Conservation (phyloP, 1,284 basidiomycete species). For the Ganoderma multipileum region DNA sequence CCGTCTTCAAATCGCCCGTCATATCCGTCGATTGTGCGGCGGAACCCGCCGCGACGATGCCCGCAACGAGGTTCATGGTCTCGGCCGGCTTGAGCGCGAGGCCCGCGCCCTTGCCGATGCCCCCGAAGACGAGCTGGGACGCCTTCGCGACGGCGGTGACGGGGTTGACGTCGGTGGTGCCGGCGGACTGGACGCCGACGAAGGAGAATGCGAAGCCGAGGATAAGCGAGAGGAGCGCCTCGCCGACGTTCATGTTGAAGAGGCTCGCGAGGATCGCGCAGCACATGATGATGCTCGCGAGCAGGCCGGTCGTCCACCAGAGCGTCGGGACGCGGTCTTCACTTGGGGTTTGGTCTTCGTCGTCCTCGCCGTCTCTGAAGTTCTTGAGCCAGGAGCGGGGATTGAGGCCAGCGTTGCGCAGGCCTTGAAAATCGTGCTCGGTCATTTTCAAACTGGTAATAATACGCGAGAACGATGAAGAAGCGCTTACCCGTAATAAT, state of each 20-base stretch:
- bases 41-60: slow-evolving; percentile 64
- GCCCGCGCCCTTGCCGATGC: slow-evolving; percentile 56
- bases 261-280: slow-evolving; percentile 62
- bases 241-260: slow-evolving; percentile 65
- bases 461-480: neutral
- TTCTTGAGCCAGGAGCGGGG: slow-evolving; percentile 31
- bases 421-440: neutral
- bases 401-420: slow-evolving; percentile 24
- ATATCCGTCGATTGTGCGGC: slow-evolving; percentile 58
- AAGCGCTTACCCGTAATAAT: slow-evolving; percentile 15
- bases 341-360: slow-evolving; percentile 54
- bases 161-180: slow-evolving; percentile 66
- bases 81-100: slow-evolving; percentile 47
- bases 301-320: slow-evolving; percentile 64
- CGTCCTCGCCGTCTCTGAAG: slow-evolving; percentile 33
- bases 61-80: slow-evolving; percentile 65
- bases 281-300: slow-evolving; percentile 57
- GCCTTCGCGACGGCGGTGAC: slow-evolving; percentile 64
- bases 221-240: slow-evolving; percentile 60
- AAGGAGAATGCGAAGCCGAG: slow-evolving; percentile 75
- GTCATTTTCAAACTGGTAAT: neutral
- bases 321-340: slow-evolving; percentile 62
- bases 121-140: slow-evolving; percentile 68
- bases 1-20: slow-evolving; percentile 71
- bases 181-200: slow-evolving; percentile 69